Evolutionary conservation across 78 protist species (phyloP), one percentile per base, ranked within the genome.

Genomic region (Emiliania huxleyi): DNA sequence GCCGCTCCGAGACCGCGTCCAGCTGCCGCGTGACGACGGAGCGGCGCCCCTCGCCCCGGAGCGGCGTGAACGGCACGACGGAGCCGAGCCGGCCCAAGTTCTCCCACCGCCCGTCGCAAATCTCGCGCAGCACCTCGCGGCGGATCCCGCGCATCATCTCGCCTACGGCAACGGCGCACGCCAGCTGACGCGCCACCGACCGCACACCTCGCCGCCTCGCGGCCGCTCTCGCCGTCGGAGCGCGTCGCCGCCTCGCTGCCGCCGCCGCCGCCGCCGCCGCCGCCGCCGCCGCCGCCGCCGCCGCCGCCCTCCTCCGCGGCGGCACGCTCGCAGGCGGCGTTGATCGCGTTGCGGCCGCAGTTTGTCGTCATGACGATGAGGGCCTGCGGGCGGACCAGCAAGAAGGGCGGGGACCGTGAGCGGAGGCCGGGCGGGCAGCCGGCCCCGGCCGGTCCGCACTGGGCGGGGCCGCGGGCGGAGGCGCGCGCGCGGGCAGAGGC

Each of bases 61-160:
- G 85, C 1, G 85, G 85, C 44, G 18, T 11, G 85, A 77, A 77
- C 19, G 85, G 85, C 22, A 77, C 85, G 46, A 77, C 40, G 18
- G 48, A 18, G 48, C 85, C 85, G 48, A 77, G 85, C n/a, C 85
- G 42, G 15, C 85, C 85, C 46, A 77, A 48, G 29, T 77, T 77
- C 46, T 77, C 85, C 18, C 46, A 77, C 21, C 85, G 85, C 6
- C 85, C 85, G 29, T 77, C 85, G 85, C 85, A 77, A 22, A 77
- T 77, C 26, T 77, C 48, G 37, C n/a, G 25, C 35, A 77, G 46
- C 35, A 77, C 85, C 6, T 77, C 85, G 44, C 29, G 37, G 15
- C 46, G 42, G 46, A 77, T 40, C 33, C 29, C 11, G 46, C 18
- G 21, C 35, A 77, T 33, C 35, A 77, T 37, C 40, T 25, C 42